Percentiles rank a stretch among this genome's conserved stretches.
Evolutionary conservation across 2,329 filamentous ascomycete genomes (phyloP).

Genomic region (Colletotrichum endophyticum): DNA sequence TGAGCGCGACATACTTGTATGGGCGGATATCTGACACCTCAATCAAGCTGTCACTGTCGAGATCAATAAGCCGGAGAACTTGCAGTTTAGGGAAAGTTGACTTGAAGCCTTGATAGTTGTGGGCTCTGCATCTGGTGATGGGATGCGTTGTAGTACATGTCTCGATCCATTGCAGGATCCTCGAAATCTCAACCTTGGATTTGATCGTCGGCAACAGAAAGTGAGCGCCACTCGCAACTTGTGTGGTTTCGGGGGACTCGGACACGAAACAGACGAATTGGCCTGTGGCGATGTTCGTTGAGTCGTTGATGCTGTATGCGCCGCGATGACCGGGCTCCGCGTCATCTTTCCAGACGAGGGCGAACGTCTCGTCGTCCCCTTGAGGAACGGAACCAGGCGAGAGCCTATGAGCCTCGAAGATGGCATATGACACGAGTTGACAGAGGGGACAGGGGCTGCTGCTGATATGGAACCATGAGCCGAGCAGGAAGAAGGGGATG

Average conservation of each 20-base stretch:
- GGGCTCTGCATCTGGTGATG: neutral
- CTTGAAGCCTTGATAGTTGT: neutral
- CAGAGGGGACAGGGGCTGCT: neutral
- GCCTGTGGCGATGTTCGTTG: neutral
- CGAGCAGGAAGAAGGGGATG: neutral
- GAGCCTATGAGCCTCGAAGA: neutral
- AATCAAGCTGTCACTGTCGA: neutral
- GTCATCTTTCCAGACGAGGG: neutral
- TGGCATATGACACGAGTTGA: neutral
- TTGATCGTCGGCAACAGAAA: neutral
- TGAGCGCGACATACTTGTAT: neutral
- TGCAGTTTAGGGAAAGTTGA: neutral
- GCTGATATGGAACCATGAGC: neutral
- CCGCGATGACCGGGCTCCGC: neutral
- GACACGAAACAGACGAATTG: neutral
- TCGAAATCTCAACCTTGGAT: neutral
- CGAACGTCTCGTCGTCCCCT: neutral
- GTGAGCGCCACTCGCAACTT: neutral
- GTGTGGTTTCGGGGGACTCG: neutral
- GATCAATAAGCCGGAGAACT: neutral
- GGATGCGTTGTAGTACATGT: neutral
- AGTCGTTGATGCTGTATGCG: neutral
- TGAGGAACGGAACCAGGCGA: neutral
- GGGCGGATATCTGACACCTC: neutral
- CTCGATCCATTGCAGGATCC: neutral